These are phyloP conservation scores for Hortaea werneckii DNA, from an alignment of 2,329 filamentous ascomycete species.

Conservation along the genomic window DNA sequence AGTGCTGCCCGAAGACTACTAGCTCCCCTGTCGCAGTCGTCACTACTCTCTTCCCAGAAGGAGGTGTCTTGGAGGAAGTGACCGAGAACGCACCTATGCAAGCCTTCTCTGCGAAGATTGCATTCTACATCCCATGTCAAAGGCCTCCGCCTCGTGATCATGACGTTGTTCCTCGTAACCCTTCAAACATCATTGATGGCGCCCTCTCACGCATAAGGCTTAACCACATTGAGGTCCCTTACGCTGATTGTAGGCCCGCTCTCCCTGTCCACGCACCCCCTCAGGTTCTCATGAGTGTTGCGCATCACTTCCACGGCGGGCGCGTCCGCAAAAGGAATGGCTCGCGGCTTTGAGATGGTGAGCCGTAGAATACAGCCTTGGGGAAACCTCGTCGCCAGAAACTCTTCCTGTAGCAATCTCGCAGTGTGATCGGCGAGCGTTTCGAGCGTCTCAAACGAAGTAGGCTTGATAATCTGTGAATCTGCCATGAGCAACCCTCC, in stretches of 20 bases:
- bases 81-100: too few relatives aligned
- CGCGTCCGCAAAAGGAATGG: constrained; percentile 61
- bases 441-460: constrained; percentile 39
- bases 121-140: too few relatives aligned
- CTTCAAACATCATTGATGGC: too few relatives aligned
- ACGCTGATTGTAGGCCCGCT: background rate
- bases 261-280: constrained; percentile 3
- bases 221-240: constrained; percentile 10
- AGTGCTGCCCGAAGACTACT: too few relatives aligned
- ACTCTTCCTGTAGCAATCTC: constrained; percentile 24
- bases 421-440: constrained; percentile 37
- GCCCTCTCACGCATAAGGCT: constrained; percentile 9
- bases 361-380: constrained; percentile 47
- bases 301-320: constrained; percentile 52
- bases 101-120: too few relatives aligned
- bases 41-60: too few relatives aligned
- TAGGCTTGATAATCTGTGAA: constrained; percentile 34
- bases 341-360: constrained; percentile 60
- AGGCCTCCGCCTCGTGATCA: too few relatives aligned
- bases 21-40: too few relatives aligned
- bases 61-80: too few relatives aligned
- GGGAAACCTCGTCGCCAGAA: constrained; percentile 22
- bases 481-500: too few relatives aligned
- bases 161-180: too few relatives aligned
- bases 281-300: background rate